Base-by-base conservation (phyloP, 352 stramenopile species). In the Plasmopara muralis region DNA sequence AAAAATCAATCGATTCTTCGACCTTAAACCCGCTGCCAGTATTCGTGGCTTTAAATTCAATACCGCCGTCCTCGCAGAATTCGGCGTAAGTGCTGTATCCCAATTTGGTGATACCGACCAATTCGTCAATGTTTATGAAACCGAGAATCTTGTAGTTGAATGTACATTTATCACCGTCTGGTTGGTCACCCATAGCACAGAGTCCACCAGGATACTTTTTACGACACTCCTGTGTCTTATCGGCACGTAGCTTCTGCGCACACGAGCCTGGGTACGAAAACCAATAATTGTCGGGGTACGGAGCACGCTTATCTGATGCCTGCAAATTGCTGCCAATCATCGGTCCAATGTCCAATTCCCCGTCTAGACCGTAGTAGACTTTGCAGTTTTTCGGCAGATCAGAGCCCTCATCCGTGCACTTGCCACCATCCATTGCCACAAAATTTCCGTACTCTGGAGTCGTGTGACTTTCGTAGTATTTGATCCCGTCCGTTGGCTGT, bases 241-340 rank as follows among this genome's bases (percentile, higher is more conserved):
- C 49, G 0, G 28, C 50, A 62, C 66, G 82, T 20, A 74, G 47
- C 30, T 73, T 16, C 31, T 64, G 55, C 7, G 68, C 71, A 13
- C 77, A 89, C 9, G 56, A 82, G 61, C 87, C 87, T 6, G 80
- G 77, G 66, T 70, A 89, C 51, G 81, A 91, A 60, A 83, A 89
- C 81, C 77, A 89, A 64, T 80, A 81, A 57, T 84, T 87, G 60
- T 75, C 70, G 3, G 72, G 73, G 71, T 92, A 89, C 47, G 78
- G 81, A 18, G 81, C 81, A 8, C 68, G 53, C 5, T 50, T 31
- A 13, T 89, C 74, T 9, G 53, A 75, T 42, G 74, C 65, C 50
- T 74, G 53, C 14, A 76, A 43, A n/a, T 72, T 71, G 34, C 53
- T 57, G 8, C 77, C 74, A 14, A 87, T 56, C 46, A 59, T 74